Conservation (phyloP, 2,329 filamentous ascomycete species). For the Boeremia lycopersici region DNA sequence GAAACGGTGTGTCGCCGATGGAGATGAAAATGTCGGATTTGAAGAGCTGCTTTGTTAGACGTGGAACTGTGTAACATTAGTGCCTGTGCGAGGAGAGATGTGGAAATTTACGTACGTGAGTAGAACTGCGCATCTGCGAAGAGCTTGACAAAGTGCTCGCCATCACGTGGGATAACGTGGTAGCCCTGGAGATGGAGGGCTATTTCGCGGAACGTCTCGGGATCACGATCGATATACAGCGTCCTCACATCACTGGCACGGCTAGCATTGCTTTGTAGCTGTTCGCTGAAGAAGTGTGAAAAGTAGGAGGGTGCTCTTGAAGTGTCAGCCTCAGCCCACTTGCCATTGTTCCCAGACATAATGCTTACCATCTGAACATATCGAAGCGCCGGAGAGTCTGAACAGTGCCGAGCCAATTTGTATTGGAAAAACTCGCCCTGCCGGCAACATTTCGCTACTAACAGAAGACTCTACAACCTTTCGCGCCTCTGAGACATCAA, state of each 20-base stretch:
- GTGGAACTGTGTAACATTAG: conserved; percentile 67
- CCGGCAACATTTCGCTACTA: conserved; percentile 61
- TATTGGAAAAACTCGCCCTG: conserved; percentile 74
- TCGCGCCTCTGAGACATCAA: conserved; percentile 42
- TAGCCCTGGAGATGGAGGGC: conserved; percentile 90
- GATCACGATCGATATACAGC: conserved; percentile 93
- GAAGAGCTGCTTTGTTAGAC: conserved; percentile 87
- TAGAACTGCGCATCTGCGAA: conserved; percentile 98
- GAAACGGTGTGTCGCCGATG: conserved; percentile 85
- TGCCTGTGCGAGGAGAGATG: neutral
- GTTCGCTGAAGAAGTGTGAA: conserved; percentile 88
- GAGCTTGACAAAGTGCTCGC: conserved; percentile 85
- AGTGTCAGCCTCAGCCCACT: conserved; percentile 51
- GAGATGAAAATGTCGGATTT: conserved; percentile 91
- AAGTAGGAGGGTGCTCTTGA: conserved; percentile 90
- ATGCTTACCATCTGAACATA: conserved; percentile 71
- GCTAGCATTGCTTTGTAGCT: conserved; percentile 69
- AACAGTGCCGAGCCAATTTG: conserved; percentile 74
- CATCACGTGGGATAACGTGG: conserved; percentile 80
- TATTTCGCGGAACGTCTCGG: conserved; percentile 86
- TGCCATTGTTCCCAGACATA: neutral
- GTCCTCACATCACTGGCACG: conserved; percentile 70
- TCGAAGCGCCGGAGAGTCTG: conserved; percentile 70
- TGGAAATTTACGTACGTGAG: conserved; percentile 61
- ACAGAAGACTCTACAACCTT: conserved; percentile 35